Percentiles rank a stretch among this genome's conserved stretches.
Evolutionary conservation across 768 basidiomycete species (phyloP).

Genomic region (Podaxis sp.): DNA sequence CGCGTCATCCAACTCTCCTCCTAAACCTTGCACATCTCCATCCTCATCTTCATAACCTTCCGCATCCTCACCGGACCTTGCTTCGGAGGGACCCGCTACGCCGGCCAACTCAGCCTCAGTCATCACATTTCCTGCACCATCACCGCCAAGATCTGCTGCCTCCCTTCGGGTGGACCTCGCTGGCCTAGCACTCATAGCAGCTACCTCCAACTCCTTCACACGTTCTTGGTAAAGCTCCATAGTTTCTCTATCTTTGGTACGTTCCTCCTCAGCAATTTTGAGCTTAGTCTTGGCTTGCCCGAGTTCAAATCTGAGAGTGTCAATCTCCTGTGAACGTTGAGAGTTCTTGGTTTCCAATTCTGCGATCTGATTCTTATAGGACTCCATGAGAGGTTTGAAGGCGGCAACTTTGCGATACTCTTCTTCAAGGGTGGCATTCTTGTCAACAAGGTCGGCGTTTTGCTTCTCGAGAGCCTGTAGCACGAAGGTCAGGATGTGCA

Average conservation of each 20-base stretch:
- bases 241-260: slow-evolving; percentile 77
- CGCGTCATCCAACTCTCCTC: slow-evolving; percentile 86
- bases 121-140: slow-evolving; percentile 27
- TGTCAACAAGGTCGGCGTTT: slow-evolving; percentile 89
- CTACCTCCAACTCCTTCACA: slow-evolving; percentile 82
- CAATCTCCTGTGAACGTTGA: slow-evolving; percentile 65
- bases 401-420: slow-evolving; percentile 85
- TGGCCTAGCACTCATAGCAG: slow-evolving; percentile 35
- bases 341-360: slow-evolving; percentile 77
- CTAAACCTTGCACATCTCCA: slow-evolving; percentile 59
- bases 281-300: slow-evolving; percentile 73
- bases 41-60: slow-evolving; percentile 42
- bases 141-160: slow-evolving; percentile 25
- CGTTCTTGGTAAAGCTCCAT: slow-evolving; percentile 90
- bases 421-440: slow-evolving; percentile 88
- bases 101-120: neutral
- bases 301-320: slow-evolving; percentile 71
- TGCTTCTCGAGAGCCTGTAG: slow-evolving; percentile 84
- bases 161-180: slow-evolving; percentile 28
- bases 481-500: neutral
- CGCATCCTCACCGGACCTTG: neutral
- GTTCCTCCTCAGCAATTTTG: slow-evolving; percentile 67
- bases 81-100: neutral
- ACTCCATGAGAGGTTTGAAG: slow-evolving; percentile 89
- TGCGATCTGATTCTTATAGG: slow-evolving; percentile 83